A percentile compares a stretch with the other conserved stretches of the same genome.
Evolutionary conservation across 2,329 filamentous ascomycete species (phyloP).

Genomic region (Juglanconis juglandina): DNA sequence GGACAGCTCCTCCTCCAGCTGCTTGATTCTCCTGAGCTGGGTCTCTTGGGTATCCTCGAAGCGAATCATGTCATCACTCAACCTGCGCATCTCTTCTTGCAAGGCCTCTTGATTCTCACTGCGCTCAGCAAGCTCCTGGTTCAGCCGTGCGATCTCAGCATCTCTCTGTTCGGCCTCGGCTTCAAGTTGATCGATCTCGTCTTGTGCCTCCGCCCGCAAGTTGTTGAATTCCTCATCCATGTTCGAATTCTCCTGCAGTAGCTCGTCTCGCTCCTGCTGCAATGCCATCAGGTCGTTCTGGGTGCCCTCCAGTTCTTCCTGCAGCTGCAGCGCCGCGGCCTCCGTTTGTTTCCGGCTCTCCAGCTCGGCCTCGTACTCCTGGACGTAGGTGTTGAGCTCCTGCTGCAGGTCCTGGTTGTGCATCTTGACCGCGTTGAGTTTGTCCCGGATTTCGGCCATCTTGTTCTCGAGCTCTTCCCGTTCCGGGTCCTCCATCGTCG

Average conservation of each 20-base stretch:
- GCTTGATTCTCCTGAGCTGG: conserved; percentile 74
- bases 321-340: conserved; percentile 57
- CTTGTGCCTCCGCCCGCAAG: conserved; percentile 60
- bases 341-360: conserved; percentile 60
- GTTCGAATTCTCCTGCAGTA: conserved; percentile 59
- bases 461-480: conserved; percentile 83
- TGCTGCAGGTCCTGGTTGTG: conserved; percentile 85
- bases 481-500: conserved; percentile 70
- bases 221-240: conserved; percentile 60
- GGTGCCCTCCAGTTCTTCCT: conserved; percentile 76
- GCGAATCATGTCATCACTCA: conserved; percentile 80
- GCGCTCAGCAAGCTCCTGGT: conserved; percentile 69
- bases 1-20: conserved; percentile 76
- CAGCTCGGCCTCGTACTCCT: conserved; percentile 73
- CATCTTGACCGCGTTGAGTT: conserved; percentile 79
- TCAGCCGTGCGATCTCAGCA: conserved; percentile 66
- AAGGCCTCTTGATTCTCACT: conserved; percentile 88
- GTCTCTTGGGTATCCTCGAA: conserved; percentile 86
- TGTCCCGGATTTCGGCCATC: conserved; percentile 79
- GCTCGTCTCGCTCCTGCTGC: conserved; percentile 77
- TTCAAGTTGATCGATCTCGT: conserved; percentile 65
- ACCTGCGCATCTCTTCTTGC: conserved; percentile 87
- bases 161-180: conserved; percentile 70
- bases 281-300: conserved; percentile 77
- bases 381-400: conserved; percentile 74